Base-by-base conservation (phyloP, 2,329 filamentous ascomycete species). In the Colletotrichum cuscutae region DNA sequence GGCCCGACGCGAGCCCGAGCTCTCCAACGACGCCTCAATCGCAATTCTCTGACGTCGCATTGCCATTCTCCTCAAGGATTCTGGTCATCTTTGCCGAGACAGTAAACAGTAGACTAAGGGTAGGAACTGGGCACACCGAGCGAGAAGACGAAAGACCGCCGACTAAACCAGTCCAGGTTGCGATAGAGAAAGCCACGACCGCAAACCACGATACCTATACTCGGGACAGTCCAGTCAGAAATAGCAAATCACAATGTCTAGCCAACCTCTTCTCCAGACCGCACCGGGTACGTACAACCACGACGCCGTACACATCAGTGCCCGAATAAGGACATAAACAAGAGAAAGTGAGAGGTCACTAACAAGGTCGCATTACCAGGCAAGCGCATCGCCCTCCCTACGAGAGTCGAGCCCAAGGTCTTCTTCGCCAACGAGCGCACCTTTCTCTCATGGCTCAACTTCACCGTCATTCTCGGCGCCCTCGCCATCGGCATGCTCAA, bases 391-490 rank as follows among this genome's bases (percentile, higher is more conserved):
- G 96, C 97, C 79, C 94, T 99, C 76, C 97, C 97, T 71, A 98
- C 96, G 73, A 95, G 97, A 77, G 96, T 99, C 84, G 97, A 99
- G 85, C 97, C 97, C 79, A 99, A 99, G 86, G 97, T 99, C 88
- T 99, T 98, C 91, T 99, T 99, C 89, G 97, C 97, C 86, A 99
- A 99, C 89, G 97, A 99, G 87, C 95, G 97, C 76, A 99, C 97
- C 75, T 99, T 99, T 83, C 92, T 99, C 80, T 98, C 95, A 84
- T 99, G 97, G 97, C 94, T 99, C 81, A 99, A 99, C 90, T 98
- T 98, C 89, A 98, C 95, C 83, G 95, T 99, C 81, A 96, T 99
- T 84, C 93, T 99, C 74, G 97, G 97, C 80, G 97, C 97, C 76
- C 92, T 99, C 63, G 96, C 97, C 77, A 94, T 99, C 78, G 97